phyloP scores from a whole-genome alignment of 1,284 basidiomycete genomes.

The Trametes polyzona region DNA sequence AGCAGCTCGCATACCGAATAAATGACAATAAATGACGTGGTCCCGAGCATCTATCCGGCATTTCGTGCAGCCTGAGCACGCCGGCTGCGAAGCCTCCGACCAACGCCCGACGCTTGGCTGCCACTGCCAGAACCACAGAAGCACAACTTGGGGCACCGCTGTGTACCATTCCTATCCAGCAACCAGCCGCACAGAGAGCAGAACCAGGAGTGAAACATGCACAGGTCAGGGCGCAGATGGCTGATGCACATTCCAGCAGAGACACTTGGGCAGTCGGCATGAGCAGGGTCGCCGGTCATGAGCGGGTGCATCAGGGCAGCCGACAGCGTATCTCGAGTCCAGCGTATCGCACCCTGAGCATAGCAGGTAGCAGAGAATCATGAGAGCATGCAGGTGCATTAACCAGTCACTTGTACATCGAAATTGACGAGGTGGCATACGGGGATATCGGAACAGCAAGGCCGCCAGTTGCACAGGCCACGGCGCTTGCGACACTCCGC shows the following conservation, averaged over 20 bases:
- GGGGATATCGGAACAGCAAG: constrained; percentile 14
- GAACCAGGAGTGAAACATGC: background rate
- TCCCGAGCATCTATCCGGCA: background rate
- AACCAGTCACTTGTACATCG: no score
- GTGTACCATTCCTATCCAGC: background rate
- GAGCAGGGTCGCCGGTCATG: background rate
- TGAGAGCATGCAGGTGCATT: background rate
- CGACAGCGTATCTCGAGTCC: no score
- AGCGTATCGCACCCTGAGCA: no score
- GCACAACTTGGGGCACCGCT: no score
- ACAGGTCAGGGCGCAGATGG: background rate
- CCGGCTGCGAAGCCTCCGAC: background rate
- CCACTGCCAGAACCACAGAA: no score
- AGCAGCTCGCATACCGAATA: background rate
- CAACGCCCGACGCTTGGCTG: background rate
- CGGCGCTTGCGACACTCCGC: constrained; percentile 7
- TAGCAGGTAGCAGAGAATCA: no score
- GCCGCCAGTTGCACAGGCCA: constrained; percentile 9
- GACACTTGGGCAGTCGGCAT: background rate
- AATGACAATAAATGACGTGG: background rate
- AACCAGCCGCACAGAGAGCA: background rate
- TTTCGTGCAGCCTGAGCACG: background rate
- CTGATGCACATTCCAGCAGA: background rate
- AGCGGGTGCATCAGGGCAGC: no score
- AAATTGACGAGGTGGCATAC: background rate